Evolutionary conservation across 768 basidiomycete species (phyloP).

Genomic region (Amylocystis lapponica): DNA sequence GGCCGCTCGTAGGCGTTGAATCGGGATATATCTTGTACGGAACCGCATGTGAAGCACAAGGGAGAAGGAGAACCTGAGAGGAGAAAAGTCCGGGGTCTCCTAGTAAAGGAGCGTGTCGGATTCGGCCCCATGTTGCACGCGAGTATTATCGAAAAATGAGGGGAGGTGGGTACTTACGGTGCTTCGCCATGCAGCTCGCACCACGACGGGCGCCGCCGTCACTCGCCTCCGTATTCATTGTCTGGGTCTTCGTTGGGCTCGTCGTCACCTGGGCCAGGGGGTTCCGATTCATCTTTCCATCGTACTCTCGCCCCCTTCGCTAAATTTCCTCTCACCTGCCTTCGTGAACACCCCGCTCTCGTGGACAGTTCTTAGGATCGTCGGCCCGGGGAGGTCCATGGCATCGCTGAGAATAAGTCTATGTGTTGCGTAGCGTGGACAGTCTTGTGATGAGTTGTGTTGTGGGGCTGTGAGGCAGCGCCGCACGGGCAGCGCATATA

Average conservation of each 20-base stretch:
- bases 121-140: background rate
- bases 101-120: background rate
- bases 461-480: too few species aligned
- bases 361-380: background rate
- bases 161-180: background rate
- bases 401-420: background rate
- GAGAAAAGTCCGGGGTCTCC: too few species aligned
- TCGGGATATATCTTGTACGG: too few species aligned
- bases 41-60: too few species aligned
- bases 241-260: background rate
- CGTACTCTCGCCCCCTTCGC: background rate
- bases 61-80: too few species aligned
- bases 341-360: conserved; percentile 1
- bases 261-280: background rate
- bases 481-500: too few species aligned
- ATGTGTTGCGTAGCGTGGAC: too few species aligned
- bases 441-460: too few species aligned
- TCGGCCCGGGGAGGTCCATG: background rate
- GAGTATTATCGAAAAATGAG: background rate
- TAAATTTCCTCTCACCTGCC: background rate
- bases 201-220: background rate
- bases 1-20: too few species aligned
- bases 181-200: background rate
- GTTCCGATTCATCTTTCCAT: too few species aligned
- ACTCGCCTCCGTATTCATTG: background rate